phyloP scores from a whole-genome alignment of 176 grass and related monocot genomes.

The Chloris gayana region DNA sequence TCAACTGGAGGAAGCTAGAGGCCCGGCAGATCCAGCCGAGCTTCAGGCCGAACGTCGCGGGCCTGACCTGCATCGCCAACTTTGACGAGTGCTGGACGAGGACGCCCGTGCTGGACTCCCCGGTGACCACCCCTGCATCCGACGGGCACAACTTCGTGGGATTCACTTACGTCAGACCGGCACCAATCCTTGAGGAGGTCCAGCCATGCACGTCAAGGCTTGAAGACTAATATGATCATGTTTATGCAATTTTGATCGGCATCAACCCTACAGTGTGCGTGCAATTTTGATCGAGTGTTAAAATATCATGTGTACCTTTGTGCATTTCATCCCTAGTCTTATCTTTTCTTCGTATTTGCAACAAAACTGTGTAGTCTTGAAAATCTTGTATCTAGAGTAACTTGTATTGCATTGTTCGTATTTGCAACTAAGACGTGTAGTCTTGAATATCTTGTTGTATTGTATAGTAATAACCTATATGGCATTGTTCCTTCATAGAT shows the following conservation, averaged over 20 bases:
- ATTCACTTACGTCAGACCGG: constrained; percentile 81
- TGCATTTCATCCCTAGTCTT: background rate
- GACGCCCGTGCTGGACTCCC: constrained; percentile 73
- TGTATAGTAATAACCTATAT: no score
- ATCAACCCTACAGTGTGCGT: no score
- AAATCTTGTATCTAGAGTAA: no score
- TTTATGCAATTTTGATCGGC: constrained; percentile 42
- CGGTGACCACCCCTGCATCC: constrained; percentile 61
- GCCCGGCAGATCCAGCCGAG: constrained; percentile 77
- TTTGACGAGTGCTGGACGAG: constrained; percentile 89
- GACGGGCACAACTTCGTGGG: constrained; percentile 61
- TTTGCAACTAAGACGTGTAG: no score
- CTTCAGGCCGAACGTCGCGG: constrained; percentile 67
- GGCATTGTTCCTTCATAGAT: no score
- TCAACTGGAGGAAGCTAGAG: constrained; percentile 90
- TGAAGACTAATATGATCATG: constrained; percentile 16
- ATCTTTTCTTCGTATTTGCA: no score
- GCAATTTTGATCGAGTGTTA: background rate
- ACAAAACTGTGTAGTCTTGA: no score
- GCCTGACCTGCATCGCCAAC: constrained; percentile 76
- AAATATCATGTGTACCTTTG: background rate
- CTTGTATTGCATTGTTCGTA: no score
- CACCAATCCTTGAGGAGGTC: constrained; percentile 56
- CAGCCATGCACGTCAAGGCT: constrained; percentile 38
- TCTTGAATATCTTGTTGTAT: no score